phyloP scores from a whole-genome alignment of 768 basidiomycete species.

The Xerocomellus intermedius region DNA sequence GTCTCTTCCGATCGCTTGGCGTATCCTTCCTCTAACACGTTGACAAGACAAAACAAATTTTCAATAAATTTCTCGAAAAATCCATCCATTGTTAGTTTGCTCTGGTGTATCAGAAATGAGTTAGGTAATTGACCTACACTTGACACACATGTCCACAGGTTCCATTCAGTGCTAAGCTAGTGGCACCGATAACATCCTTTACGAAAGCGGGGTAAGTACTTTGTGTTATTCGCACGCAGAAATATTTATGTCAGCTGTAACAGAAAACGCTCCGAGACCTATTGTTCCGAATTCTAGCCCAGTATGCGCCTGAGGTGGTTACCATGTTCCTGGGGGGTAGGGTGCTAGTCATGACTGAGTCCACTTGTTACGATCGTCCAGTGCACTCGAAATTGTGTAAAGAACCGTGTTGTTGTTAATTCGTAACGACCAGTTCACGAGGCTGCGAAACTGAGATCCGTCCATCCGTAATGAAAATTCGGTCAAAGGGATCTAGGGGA shows the following conservation, averaged over 20 bases:
- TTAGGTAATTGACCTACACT: constrained; percentile 2
- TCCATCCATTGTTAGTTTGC: not conserved
- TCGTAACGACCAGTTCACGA: constrained; percentile 10
- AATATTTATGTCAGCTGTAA: not conserved
- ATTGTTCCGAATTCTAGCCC: constrained; percentile 5
- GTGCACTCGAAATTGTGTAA: not conserved
- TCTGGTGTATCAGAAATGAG: not conserved
- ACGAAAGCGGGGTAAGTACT: constrained; percentile 26
- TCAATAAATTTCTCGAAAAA: not conserved
- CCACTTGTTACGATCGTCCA: not conserved
- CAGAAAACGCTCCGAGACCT: not conserved
- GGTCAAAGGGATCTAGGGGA: constrained; percentile 10
- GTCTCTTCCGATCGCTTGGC: not conserved
- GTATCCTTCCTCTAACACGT: not conserved
- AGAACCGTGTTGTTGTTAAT: not conserved
- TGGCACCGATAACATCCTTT: constrained; percentile 4
- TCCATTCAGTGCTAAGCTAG: not conserved
- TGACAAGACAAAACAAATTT: not conserved
- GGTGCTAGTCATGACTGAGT: no score
- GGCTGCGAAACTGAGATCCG: constrained; percentile 15
- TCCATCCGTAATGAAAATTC: constrained; percentile 23
- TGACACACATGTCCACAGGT: not conserved
- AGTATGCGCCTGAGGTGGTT: not conserved
- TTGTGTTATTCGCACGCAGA: constrained; percentile 18
- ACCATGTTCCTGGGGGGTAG: not conserved